Evolutionary conservation across 2,329 filamentous ascomycete genomes (phyloP), one percentile per base, ranked within the genome.

Genomic region (Pestalotiopsis sp.): DNA sequence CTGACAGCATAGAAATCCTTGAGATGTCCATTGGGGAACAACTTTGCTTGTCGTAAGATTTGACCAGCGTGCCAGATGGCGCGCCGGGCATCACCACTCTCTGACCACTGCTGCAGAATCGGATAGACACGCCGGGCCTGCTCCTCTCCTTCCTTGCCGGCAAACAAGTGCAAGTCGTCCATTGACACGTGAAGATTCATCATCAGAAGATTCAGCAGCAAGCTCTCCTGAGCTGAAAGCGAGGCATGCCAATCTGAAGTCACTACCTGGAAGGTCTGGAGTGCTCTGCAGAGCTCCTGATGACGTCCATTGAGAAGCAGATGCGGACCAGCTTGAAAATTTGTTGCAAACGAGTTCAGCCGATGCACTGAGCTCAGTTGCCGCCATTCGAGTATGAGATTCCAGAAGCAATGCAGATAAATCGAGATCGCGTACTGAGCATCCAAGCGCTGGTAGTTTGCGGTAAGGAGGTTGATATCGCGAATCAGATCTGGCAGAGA

Each of bases 31-130:
- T 80, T 76, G 0, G 88, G 84, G 62, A 90, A 86, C 62, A 80
- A 70, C 73, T 85, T 87, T 1, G 89, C 90, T 56, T 87, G 85
- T 7, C 89, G 85, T 4, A 93, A 76, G 1, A 92, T 84, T 76
- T 92, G 91, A 0, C 89, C 91, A 1, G 91, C 91, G 72, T 91
- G 89, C 86, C 88, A 93, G 0, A 92, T 76, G 11, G 90, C 87
- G 70, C 87, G 86, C 36, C 90, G 83, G 7, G 89, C 86, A 25
- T 88, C 84, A 1, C 80, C 74, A 52, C 83, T 89, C 41, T 83
- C 82, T 0, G 83, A 84, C 90, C 90, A 92, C 31, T 87, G 82
- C 68, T 87, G 85, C 7, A 92, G 80, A 0, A 84, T 80, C 0
- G 88, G 85, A 70, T 89, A 90, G 14, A 89, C 84, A 6, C 85